These are phyloP conservation scores for Tagetes patula DNA, from an alignment of 129 eudicot species.

Conservation along the genomic window DNA sequence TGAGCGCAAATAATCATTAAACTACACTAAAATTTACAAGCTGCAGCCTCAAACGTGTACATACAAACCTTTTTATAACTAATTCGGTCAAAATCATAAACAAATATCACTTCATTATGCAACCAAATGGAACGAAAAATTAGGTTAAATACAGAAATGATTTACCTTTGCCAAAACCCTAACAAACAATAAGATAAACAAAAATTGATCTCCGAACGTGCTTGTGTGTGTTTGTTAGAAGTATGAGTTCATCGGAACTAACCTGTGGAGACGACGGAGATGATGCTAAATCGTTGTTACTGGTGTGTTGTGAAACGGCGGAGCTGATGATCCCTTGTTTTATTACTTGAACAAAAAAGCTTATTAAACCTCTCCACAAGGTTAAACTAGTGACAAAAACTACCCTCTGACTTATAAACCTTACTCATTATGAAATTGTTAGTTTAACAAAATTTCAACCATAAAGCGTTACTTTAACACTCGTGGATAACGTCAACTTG, in stretches of 20 bases:
- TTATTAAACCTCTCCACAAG: neutral
- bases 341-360: neutral
- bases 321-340: constrained; percentile 22
- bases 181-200: neutral
- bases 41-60: neutral
- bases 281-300: neutral
- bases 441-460: too few species aligned
- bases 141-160: neutral
- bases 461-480: too few species aligned
- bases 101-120: neutral
- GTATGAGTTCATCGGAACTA: constrained; percentile 14
- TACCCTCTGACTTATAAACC: neutral
- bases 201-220: neutral
- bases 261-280: constrained; percentile 22
- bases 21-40: neutral
- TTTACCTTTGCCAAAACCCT: constrained; percentile 13
- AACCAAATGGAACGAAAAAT: constrained; percentile 8
- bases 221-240: neutral
- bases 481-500: too few species aligned
- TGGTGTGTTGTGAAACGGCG: constrained; percentile 23
- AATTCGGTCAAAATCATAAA: neutral
- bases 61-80: neutral
- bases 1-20: neutral
- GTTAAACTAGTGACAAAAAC: constrained; percentile 16
- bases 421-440: too few species aligned